Base-by-base conservation (phyloP, 169 alveolate genomes). In the Babesia microti region DNA sequence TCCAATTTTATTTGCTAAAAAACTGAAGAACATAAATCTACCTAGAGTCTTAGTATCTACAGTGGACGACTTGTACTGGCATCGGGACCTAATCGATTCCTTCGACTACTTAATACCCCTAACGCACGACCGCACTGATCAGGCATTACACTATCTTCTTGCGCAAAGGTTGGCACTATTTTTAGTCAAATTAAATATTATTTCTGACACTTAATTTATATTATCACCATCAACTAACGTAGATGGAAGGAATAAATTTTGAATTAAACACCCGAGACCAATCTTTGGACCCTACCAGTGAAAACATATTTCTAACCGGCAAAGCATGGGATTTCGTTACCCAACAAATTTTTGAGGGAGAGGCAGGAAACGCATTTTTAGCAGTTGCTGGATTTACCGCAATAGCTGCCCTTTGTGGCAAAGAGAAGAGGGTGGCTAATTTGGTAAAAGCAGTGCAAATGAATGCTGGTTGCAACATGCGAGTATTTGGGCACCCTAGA, bases 51-150 rank as follows among this genome's bases (percentile, higher is more conserved):
- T 74, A 17, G 47, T 75, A 29, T 65, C 73, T 22, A 57, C 36
- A 24, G 75, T 74, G 2, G 70, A 41, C 12, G 69, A 53, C 29
- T 53, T 75, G 39, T 66, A 69, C 33, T 46, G 40, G 41, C 67
- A 75, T 41, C 59, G 67, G 21, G 75, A 63, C 23, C 58, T 26
- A 27, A 59, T 74, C 33, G 79, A 75, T 34, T 63, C 72, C 11
- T 75, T 75, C 27, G 85, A 75, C 35, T 75, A 75, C 44, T 53
- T 75, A 42, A 60, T 75, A 9, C 85, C 85, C 7, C 30, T 75
- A 2, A 68, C 69, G 9, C 32, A 61, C 35, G 6, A 49, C 22
- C 59, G 65, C 12, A 43, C 58, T 14, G 65, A 54, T 18, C 30
- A 36, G 6, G 53, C 45, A 45, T 27, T 39, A 35, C 59, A 47